Evolutionary conservation across 306 rosid species (phyloP), one percentile per base, ranked within the genome.

Genomic region (Delonix regia): DNA sequence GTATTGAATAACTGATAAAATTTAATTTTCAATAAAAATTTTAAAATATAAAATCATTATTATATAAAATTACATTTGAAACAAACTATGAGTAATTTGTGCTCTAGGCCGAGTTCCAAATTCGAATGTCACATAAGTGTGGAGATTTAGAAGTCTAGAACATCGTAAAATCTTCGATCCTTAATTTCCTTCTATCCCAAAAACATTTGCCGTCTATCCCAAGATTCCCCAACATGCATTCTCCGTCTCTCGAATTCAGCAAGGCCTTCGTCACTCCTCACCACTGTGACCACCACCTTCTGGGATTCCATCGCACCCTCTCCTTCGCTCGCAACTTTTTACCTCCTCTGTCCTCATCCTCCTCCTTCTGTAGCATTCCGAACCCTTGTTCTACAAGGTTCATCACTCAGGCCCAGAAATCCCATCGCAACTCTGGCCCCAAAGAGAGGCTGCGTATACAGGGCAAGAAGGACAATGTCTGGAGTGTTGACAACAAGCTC

Each of bases 401-500:
- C 51, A 38, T 71, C 25, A 78, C 85, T 33, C 89, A 75, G 71
- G 44, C 85, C 73, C 86, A 71, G 16, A 86, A 83, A 74, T 82
- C 84, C 72, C 61, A 66, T 70, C 47, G 47, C 68, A 78, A 68
- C 71, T 22, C 78, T 36, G 80, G 69, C 18, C 65, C 75, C 30
- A 84, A 80, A 33, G 72, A 55, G 28, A 78, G 81, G 25, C 11
- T 33, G 34, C 80, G 65, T 14, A 72, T 84, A 34, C 89, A 78
- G 86, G 97, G 98, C 4, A 87, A 87, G 78, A 85, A 90, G 83
- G 97, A 90, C 5, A 95, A 95, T 65, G 90, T 91, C 18, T 94
- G 99, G 99, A 92, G 99, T 78, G 47, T 92, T 24, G 99, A 94
- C 79, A 92, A 94, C 41, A 88, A 94, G 36, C 77, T 86, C 15